Evolutionary conservation across 2,329 filamentous ascomycete genomes (phyloP).

Genomic region (Hymenoscyphus occultus): DNA sequence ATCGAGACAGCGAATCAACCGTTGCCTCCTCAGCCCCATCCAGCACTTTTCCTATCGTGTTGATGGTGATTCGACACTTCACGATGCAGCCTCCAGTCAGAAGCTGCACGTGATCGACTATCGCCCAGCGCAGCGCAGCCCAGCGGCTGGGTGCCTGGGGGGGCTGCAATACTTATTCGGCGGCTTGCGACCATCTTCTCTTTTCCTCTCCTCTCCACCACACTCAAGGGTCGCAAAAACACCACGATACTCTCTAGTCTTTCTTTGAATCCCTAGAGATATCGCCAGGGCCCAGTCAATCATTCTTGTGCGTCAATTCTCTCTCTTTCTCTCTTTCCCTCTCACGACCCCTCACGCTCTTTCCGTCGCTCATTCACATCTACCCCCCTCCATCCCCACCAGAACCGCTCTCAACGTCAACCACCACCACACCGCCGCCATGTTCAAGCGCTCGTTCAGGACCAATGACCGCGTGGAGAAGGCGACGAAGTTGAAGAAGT

Average conservation of each 20-base stretch:
- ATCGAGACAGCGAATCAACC: not conserved
- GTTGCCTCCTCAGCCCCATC: not conserved
- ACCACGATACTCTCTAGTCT: constrained; percentile 37
- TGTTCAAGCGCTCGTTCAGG: constrained; percentile 92
- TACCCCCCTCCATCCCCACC: constrained; percentile 26
- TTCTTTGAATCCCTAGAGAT: constrained; percentile 38
- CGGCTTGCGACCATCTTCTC: constrained; percentile 8
- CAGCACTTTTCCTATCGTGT: not conserved
- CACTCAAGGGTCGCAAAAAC: constrained; percentile 38
- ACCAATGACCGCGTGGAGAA: constrained; percentile 86
- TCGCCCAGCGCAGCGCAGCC: not conserved
- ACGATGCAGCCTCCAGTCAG: not conserved
- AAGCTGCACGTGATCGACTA: not conserved
- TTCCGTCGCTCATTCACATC: constrained; percentile 37
- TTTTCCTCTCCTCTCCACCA: constrained; percentile 34
- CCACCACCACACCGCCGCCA: constrained; percentile 45
- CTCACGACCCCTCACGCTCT: constrained; percentile 29
- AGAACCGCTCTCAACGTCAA: constrained; percentile 24
- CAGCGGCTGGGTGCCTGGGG: not conserved
- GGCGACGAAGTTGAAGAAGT: constrained; percentile 78
- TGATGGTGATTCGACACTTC: not conserved
- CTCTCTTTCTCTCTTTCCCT: not conserved
- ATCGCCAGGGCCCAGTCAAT: constrained; percentile 40
- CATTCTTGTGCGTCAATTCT: constrained; percentile 38
- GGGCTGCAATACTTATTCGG: constrained; percentile 1